Base-by-base conservation (phyloP, 2,329 filamentous ascomycete genomes). In the Fusarium sp. region DNA sequence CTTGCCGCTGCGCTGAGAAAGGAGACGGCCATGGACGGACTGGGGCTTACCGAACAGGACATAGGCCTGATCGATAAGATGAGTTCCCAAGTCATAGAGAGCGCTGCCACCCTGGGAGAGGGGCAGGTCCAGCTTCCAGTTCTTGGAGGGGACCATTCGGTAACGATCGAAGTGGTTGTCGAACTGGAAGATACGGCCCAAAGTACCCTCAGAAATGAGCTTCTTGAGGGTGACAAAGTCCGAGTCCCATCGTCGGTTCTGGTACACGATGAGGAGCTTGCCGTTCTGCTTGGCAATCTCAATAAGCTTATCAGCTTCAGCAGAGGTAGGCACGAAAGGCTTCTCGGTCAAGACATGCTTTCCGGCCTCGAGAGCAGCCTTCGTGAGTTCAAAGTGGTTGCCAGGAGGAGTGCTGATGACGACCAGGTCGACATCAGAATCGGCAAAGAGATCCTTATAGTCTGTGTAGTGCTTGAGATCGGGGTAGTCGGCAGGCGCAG, bases 291-390 rank as follows among this genome's bases (percentile, higher is more conserved):
- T 79, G 12, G 90, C 87, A 52, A 90, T 80, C 12, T 80, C 78
- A 46, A 87, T 85, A 9, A 95, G 86, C 71, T 87, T 81, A 34
- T 88, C 84, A 13, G 92, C 92, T 80, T 94, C 90, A 62, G 87
- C 83, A 3, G 87, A 83, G 3, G 90, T 92, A 22, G 92, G 90
- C 15, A 93, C 91, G 78, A 95, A 95, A 4, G 93, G 93, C 83
- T 95, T 95, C 83, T 95, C 93, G 51, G 92, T 91, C 55, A 95
- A 84, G 27, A 94, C 91, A 78, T 95, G 90, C 83, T 94, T 94
- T 73, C 90, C 90, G 12, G 86, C 83, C 76, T 91, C 84, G 49
- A 95, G 84, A 0, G 91, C 90, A 54, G 86, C 79, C 78, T 89
- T 89, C 38, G 88, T 84, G 72, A 94, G 83, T 18, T 83, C 78